Evolutionary conservation across 305 asterid genomes (phyloP), one percentile per base, ranked within the genome.

Genomic region (Fraxinus floribunda): DNA sequence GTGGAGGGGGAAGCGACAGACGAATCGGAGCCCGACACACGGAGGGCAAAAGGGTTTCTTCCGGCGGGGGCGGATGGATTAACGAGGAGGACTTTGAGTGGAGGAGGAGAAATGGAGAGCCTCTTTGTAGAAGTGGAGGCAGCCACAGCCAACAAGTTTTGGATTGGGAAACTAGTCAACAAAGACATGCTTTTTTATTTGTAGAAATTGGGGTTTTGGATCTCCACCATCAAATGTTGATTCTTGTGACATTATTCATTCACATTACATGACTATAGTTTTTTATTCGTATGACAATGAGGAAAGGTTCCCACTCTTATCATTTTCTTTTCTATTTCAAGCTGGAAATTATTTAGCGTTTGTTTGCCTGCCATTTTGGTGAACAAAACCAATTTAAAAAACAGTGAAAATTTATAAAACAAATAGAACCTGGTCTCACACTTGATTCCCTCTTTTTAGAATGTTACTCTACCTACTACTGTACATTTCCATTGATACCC

Each of bases 21-120:
- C 46, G 86, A 83, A 68, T 30, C 52, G 18, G 85, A 29, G 77
- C 80, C 55, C 29, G 83, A 18, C 18, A 66, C 60, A 75, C 81
- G 83, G 44, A 71, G 11, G 20, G 24, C 10, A 71, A 71, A 30
- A 32, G 44, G 44, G 4, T 32, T 13, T 71, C 44, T 30, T 16
- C 76, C 22, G 76, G 44, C 41, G 11, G 44, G n/a, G 76, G 22
- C 2, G 55, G 89, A 80, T 73, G 34, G 83, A n/a, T 55, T 83
- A 30, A 74, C 18, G 22, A 60, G 52, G 71, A 80, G 79, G 34
- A 90, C 80, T 82, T 84, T 85, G 70, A 80, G 73, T 39, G 88
- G 78, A 71, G 81, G 62, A 79, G 76, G 26, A 71, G 46, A 34
- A 71, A 71, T 30, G 4, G 1, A 15, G 76, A 71, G 44, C 76